These are phyloP conservation scores for Pseudogymnoascus sp. DNA, from an alignment of 2,329 filamentous ascomycete genomes.

Conservation along the genomic window DNA sequence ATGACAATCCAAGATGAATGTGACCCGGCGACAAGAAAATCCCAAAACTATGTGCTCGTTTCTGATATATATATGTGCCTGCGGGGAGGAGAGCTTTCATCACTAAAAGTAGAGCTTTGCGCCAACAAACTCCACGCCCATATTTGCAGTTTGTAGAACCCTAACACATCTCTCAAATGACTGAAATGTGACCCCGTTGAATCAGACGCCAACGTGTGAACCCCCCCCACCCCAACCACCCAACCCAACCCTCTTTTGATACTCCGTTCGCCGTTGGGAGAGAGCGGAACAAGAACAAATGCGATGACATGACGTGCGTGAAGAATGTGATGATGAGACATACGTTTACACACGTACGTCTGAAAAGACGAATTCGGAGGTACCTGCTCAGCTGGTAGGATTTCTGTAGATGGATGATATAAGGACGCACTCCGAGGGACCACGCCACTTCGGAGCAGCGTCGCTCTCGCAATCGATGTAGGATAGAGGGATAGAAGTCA, in stretches of 20 bases:
- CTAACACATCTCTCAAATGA: conserved; percentile 4
- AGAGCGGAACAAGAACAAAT: conserved; percentile 7
- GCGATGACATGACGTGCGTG: conserved; percentile 4
- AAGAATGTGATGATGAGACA: background rate
- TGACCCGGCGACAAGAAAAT: background rate
- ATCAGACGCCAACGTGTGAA: conserved; percentile 3
- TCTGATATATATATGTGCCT: conserved; percentile 5
- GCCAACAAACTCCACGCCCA: conserved; percentile 4
- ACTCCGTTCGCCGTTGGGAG: conserved; percentile 7
- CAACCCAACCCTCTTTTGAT: conserved; percentile 7
- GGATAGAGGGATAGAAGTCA: conserved; percentile 5
- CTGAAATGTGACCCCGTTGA: conserved; percentile 2
- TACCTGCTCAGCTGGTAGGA: background rate
- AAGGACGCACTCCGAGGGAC: background rate
- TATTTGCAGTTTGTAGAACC: conserved; percentile 2
- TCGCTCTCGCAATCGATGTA: conserved; percentile 7
- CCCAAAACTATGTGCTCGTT: conserved; percentile 6
- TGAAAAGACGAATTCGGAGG: background rate
- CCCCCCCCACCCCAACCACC: background rate
- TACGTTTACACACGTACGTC: conserved; percentile 1
- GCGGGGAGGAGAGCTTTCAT: conserved; percentile 2
- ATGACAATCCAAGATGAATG: background rate
- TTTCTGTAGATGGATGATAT: background rate
- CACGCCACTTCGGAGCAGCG: background rate
- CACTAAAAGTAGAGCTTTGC: background rate